Percentiles rank a stretch among this genome's conserved stretches.
Evolutionary conservation across 768 basidiomycete species (phyloP).

Genomic region (Phanerochaete carnosa): DNA sequence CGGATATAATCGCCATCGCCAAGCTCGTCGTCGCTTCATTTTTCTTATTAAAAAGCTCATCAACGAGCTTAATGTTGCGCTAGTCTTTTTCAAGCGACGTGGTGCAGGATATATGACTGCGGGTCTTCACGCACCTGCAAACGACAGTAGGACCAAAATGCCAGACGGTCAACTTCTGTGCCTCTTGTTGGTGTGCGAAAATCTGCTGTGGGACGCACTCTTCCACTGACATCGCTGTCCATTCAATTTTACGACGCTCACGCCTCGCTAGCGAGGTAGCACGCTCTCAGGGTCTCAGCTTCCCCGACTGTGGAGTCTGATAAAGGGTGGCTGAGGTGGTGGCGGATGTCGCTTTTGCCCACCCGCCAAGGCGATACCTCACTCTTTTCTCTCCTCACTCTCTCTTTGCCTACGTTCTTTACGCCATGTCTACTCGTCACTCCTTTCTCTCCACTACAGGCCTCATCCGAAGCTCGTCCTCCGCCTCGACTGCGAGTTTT

Average conservation of each 20-base stretch:
- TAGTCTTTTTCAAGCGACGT: not conserved
- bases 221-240: no score
- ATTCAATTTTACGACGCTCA: no score
- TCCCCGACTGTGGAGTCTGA: not conserved
- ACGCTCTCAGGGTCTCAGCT: not conserved
- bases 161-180: no score
- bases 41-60: not conserved
- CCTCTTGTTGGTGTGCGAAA: no score
- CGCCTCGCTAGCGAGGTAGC: no score
- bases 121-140: not conserved
- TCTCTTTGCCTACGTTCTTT: not conserved
- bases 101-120: not conserved
- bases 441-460: slow-evolving; percentile 42
- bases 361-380: slow-evolving; percentile 8
- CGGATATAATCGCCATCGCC: no score
- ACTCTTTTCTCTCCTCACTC: slow-evolving; percentile 25
- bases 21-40: no score
- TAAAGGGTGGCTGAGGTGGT: not conserved
- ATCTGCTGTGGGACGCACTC: no score
- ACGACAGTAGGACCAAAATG: no score
- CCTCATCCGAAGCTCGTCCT: slow-evolving; percentile 19
- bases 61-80: not conserved
- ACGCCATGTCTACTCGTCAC: slow-evolving; percentile 28
- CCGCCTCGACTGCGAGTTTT: slow-evolving; percentile 3
- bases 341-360: not conserved